These are phyloP conservation scores for Astrothelium macrocarpum DNA, from an alignment of 495 filamentous ascomycete genomes.

Conservation along the genomic window DNA sequence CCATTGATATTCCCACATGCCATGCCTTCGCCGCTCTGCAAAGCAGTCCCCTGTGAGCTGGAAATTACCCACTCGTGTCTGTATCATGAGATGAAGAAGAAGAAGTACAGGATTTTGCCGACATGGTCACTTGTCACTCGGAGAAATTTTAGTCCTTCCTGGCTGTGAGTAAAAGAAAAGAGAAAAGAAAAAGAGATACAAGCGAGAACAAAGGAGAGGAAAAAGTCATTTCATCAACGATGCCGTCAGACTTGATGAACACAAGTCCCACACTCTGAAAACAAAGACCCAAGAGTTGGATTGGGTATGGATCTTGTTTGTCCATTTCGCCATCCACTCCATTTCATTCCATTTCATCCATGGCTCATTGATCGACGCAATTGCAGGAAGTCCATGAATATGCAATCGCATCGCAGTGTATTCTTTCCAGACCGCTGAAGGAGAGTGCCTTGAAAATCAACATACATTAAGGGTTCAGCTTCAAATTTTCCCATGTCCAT, in stretches of 20 bases:
- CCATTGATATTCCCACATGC: not conserved
- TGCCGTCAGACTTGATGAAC: slow-evolving; percentile 2
- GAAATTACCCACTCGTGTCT: not conserved
- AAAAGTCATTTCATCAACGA: not conserved
- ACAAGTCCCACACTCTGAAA: not conserved
- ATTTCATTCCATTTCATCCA: not conserved
- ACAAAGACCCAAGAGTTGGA: too few relatives aligned
- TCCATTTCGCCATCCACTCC: not conserved
- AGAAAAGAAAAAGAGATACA: not conserved
- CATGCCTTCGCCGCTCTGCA: not conserved
- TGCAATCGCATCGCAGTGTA: not conserved
- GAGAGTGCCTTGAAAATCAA: not conserved
- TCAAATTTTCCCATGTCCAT: not conserved
- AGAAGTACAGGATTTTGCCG: too few relatives aligned
- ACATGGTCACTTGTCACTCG: not conserved
- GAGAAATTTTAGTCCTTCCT: not conserved
- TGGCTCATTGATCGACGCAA: not conserved
- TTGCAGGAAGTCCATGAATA: not conserved
- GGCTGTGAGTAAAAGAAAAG: not conserved
- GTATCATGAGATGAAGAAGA: not conserved
- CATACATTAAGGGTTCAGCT: not conserved
- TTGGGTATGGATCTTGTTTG: not conserved
- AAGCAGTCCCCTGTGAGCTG: too few relatives aligned
- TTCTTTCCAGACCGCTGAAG: not conserved
- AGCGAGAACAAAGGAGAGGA: not conserved